A percentile compares a stretch with the other conserved stretches of the same genome.
phyloP scores from a whole-genome alignment of 2,329 filamentous ascomycete species.

The Xenoacremonium recifei region DNA sequence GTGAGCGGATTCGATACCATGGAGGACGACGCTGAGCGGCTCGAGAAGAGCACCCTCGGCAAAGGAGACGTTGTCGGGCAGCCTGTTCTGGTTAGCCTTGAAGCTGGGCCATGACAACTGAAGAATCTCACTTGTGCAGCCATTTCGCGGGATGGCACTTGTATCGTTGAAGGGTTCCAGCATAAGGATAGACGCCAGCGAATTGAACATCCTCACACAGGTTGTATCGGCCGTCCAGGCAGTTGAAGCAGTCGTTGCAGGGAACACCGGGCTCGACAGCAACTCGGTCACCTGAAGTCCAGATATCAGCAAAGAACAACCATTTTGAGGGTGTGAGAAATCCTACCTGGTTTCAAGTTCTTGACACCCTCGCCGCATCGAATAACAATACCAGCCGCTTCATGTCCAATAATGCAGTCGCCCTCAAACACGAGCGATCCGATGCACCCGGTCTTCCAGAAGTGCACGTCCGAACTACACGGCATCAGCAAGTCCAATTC shows the following conservation, averaged over 20 bases:
- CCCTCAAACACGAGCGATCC: slow-evolving; percentile 60
- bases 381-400: slow-evolving; percentile 60
- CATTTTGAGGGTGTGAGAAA: neutral
- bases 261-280: slow-evolving; percentile 66
- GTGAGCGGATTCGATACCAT: slow-evolving; percentile 54
- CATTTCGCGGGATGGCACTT: slow-evolving; percentile 61
- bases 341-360: slow-evolving; percentile 44
- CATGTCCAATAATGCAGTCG: slow-evolving; percentile 65
- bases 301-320: slow-evolving; percentile 2
- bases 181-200: slow-evolving; percentile 59
- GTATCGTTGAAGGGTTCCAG: slow-evolving; percentile 60
- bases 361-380: slow-evolving; percentile 54
- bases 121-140: slow-evolving; percentile 44
- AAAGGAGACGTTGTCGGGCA: slow-evolving; percentile 56
- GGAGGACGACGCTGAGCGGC: slow-evolving; percentile 61
- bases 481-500: slow-evolving; percentile 2
- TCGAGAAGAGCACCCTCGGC: slow-evolving; percentile 63
- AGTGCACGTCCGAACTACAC: slow-evolving; percentile 62
- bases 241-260: slow-evolving; percentile 59
- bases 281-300: slow-evolving; percentile 55
- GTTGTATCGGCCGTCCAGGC: slow-evolving; percentile 60
- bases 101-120: neutral
- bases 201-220: slow-evolving; percentile 63
- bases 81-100: slow-evolving; percentile 19
- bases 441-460: slow-evolving; percentile 65